Base-by-base conservation (phyloP, 129 eudicot genomes). In the Rutidosis leptorrhynchoides region DNA sequence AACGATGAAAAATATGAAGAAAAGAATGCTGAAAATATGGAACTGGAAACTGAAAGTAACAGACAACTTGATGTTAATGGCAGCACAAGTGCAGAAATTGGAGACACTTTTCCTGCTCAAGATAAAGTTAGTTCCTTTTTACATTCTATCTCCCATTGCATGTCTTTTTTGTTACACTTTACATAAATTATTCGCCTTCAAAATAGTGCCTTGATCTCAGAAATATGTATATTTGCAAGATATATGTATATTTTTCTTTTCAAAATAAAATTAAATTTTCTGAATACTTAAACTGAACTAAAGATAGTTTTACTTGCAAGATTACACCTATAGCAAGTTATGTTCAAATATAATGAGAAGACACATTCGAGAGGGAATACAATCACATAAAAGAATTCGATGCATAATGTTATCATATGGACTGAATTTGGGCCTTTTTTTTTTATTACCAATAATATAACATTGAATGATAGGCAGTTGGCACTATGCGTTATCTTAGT, bases 91-190 rank as follows among this genome's bases (percentile, higher is more conserved):
- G 43, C 3, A 6, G 32, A 58, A 67, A 51, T 49, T 59, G 60
- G 60, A 67, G 79, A 69, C 11, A 54, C 55, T 24, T 74, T 53
- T 27, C 82, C 74, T 57, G 40, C 62, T 37, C 87, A 59, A 29
- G 24, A 59, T 7, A 29, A 28, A 59, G 64, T 86, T 53, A 77
- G 85, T 64, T 68, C 73, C 58, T 75, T 12, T 57, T 26, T 21
- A 66, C 23, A 25, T 43, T 30, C 28, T 64, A 19, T 76, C 29
- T 69, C 12, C 23, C 11, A 45, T 22, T 43, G 58, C 43, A 10
- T 65, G 42, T 40, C 55, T 35, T 55, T 26, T 68, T 8, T 43
- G 57, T 48, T 16, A 21, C 19, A 69, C 8, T 53, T 53, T 33
- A 25, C 8, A 4, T 37, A 0, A 0, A 37, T 37, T 16, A 21